phyloP scores from a whole-genome alignment of 2,329 filamentous ascomycete genomes.

The Lecanicillium sp. region DNA sequence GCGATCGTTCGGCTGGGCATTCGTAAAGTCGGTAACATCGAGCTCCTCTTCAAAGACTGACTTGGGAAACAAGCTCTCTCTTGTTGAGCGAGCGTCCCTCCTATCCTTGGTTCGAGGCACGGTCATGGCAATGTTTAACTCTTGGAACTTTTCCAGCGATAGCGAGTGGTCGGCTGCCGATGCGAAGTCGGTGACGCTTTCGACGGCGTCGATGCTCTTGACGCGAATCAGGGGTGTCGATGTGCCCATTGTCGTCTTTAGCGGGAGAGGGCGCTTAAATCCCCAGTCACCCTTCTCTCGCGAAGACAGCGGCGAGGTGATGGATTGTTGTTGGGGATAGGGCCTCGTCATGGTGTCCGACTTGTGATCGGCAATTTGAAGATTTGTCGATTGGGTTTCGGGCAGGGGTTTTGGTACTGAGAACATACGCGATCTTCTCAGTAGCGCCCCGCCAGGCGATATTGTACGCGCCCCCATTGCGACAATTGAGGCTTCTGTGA shows the following conservation, averaged over 20 bases:
- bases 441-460: slow-evolving; percentile 58
- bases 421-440: slow-evolving; percentile 85
- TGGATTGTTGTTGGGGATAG: slow-evolving; percentile 75
- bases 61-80: slow-evolving; percentile 21
- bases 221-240: slow-evolving; percentile 71
- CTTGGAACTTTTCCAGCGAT: slow-evolving; percentile 78
- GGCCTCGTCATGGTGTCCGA: slow-evolving; percentile 51
- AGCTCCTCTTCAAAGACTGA: slow-evolving; percentile 53
- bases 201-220: slow-evolving; percentile 71
- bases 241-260: slow-evolving; percentile 63
- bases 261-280: slow-evolving; percentile 74
- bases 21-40: slow-evolving; percentile 40
- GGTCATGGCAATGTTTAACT: slow-evolving; percentile 66
- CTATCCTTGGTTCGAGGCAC: slow-evolving; percentile 29
- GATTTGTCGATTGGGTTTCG: slow-evolving; percentile 42
- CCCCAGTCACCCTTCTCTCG: slow-evolving; percentile 82
- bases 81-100: slow-evolving; percentile 3
- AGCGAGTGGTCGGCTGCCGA: slow-evolving; percentile 75
- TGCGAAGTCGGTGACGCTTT: slow-evolving; percentile 83
- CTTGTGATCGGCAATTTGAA: slow-evolving; percentile 25
- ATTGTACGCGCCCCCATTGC: slow-evolving; percentile 28
- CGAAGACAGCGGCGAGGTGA: slow-evolving; percentile 68
- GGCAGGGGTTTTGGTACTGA: slow-evolving; percentile 72
- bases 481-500: slow-evolving; percentile 11
- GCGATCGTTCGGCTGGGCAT: slow-evolving; percentile 30